Base-by-base conservation (phyloP, 805 yeast genomes). In the Lachancea waltii region DNA sequence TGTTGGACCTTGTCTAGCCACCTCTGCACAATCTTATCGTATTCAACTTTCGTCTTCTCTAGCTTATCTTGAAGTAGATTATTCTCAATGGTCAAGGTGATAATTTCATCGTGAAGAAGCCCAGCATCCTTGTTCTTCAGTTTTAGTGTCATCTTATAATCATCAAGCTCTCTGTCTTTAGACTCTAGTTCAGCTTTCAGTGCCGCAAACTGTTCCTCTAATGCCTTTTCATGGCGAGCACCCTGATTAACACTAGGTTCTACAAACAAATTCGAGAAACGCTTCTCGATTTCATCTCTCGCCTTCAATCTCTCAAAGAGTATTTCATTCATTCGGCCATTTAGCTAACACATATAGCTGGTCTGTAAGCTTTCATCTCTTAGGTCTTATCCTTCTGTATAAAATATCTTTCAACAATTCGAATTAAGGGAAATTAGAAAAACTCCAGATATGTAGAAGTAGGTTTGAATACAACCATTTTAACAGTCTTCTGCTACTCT, bases 91-190 rank as follows among this genome's bases (percentile, higher is more conserved):
- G 75, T 73, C 43, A 69, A 51, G 1, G 79, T 70, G 14, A 84
- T 64, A 20, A 79, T 63, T 50, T 84, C 92, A 51, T 85, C 89
- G 42, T 79, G 80, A 30, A 80, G 56, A 22, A 70, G 62, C 43
- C 76, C 83, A 14, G 78, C 69, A 4, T 79, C 69, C 46, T 70
- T 70, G 36, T 77, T 70, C 56, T 77, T 79, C 19, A 69, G 59
- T 1, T 46, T 44, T n/a, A 62, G 46, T n/a, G 56, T 47, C 10
- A 50, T 53, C 17, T 54, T 50, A 27, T 67, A 48, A 4, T 49
- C 43, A 1, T 24, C 33, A 1, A 62, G 49, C 24, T 58, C 63
- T 10, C 16, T 32, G n/a, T 53, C 53, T 13, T 49, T 54, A 3
- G 35, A 30, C 11, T 37, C 38, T 13, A 53, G 42, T 25, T 45